Conservation (phyloP, 169 alveolate species). For the Amoebophrya sp. region DNA sequence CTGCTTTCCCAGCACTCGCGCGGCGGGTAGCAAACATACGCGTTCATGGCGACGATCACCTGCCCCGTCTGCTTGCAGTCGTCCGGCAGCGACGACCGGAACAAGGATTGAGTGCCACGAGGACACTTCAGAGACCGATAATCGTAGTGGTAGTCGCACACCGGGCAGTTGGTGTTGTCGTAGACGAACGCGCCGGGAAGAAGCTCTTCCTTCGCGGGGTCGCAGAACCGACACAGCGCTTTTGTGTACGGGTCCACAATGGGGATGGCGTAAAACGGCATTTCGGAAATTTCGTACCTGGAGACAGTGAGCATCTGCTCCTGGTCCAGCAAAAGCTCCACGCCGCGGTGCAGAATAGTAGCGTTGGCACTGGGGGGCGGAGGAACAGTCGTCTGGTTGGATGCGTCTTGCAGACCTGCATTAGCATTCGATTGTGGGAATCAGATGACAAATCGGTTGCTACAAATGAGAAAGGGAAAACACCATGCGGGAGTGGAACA, state of each 20-base stretch:
- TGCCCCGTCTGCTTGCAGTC: constrained; percentile 14
- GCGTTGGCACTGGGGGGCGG: no score
- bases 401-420: no score
- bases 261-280: background rate
- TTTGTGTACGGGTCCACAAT: background rate
- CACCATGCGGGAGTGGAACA: no score
- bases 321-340: background rate
- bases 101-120: background rate
- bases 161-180: background rate
- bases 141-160: background rate
- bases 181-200: background rate
- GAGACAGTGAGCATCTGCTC: background rate
- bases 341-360: background rate
- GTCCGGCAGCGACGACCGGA: background rate
- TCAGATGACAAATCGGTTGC: no score
- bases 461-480: no score
- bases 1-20: background rate
- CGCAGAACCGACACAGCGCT: background rate
- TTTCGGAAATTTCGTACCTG: background rate
- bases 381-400: no score
- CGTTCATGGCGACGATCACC: constrained; percentile 11
- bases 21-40: constrained; percentile 1
- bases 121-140: background rate
- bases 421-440: no score
- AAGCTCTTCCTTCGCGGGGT: background rate